These are phyloP conservation scores for Yamadazyma blattariae DNA, from an alignment of 1,139 yeast genomes.

Conservation along the genomic window DNA sequence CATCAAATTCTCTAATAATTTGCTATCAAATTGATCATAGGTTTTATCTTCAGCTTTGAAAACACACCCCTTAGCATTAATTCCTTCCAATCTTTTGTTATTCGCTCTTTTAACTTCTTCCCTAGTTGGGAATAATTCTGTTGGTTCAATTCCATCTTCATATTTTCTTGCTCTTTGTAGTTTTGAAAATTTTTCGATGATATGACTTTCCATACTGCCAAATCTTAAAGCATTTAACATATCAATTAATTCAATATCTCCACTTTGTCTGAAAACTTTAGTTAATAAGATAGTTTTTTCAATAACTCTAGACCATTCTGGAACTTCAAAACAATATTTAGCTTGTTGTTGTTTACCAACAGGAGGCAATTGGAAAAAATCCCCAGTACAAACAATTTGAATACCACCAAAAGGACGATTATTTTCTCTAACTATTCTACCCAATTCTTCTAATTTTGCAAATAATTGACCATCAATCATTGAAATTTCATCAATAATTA, in stretches of 20 bases:
- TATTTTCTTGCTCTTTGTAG: conserved; percentile 56
- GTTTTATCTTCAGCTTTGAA: conserved; percentile 51
- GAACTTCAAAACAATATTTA: conserved; percentile 43
- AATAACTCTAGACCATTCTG: conserved; percentile 54
- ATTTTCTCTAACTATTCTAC: conserved; percentile 49
- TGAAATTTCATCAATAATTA: conserved; percentile 83
- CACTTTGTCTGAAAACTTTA: conserved; percentile 69
- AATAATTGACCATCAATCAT: conserved; percentile 83
- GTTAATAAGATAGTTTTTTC: conserved; percentile 56
- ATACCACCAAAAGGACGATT: conserved; percentile 82
- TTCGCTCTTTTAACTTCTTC: conserved; percentile 75
- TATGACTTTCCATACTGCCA: conserved; percentile 53
- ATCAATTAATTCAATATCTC: conserved; percentile 63
- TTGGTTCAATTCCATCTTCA: conserved; percentile 75
- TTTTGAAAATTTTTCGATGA: conserved; percentile 41
- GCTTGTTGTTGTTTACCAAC: conserved; percentile 31
- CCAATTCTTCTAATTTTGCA: conserved; percentile 70
- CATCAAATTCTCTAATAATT: conserved; percentile 42
- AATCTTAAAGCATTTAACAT: conserved; percentile 74
- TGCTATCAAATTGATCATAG: conserved; percentile 17
- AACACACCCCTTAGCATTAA: conserved; percentile 38
- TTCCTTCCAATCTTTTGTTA: conserved; percentile 40
- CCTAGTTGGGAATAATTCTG: conserved; percentile 75
- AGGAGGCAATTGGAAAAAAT: conserved; percentile 89
- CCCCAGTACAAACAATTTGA: conserved; percentile 82